A percentile compares a stretch with the other conserved stretches of the same genome.
Evolutionary conservation across 805 yeast species (phyloP).

Genomic region (Kuraishia borneana): DNA sequence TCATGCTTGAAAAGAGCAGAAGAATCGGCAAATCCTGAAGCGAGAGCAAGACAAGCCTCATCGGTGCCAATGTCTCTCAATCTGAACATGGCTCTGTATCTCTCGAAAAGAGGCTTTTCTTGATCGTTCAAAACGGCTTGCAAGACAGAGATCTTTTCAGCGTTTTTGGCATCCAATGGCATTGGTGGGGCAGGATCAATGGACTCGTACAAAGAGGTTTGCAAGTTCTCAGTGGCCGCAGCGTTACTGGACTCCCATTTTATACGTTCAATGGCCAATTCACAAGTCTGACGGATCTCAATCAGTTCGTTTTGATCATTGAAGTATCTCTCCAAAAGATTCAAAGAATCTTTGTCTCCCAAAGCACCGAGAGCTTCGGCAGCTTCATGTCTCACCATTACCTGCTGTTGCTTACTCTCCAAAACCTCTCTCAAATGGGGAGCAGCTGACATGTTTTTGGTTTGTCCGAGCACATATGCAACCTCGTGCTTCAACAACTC

Average conservation of each 20-base stretch:
- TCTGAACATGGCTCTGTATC: conserved; percentile 98
- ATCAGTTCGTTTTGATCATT: conserved; percentile 59
- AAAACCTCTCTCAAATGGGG: conserved; percentile 66
- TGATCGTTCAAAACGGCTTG: conserved; percentile 66
- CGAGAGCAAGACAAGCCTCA: conserved; percentile 88
- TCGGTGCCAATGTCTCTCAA: conserved; percentile 88
- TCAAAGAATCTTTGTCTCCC: conserved; percentile 68
- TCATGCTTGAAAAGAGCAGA: conserved; percentile 96
- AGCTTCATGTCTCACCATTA: conserved; percentile 99
- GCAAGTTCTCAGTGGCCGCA: conserved; percentile 58
- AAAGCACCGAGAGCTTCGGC: conserved; percentile 98
- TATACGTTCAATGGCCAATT: conserved; percentile 90
- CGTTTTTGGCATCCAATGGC: conserved; percentile 36
- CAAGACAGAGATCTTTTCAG: conserved; percentile 55
- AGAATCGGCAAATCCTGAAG: conserved; percentile 80
- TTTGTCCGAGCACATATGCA: conserved; percentile 95
- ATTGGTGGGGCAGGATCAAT: conserved; percentile 99
- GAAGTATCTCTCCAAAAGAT: conserved; percentile 50
- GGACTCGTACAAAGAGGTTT: conserved; percentile 68
- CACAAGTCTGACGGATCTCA: conserved; percentile 95
- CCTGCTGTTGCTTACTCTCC: conserved; percentile 54
- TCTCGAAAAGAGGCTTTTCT: conserved; percentile 69
- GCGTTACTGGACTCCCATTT: conserved; percentile 76
- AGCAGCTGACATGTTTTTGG: conserved; percentile 72
- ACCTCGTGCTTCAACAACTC: conserved; percentile 95